Evolutionary conservation across 176 grass and related monocot species (phyloP), one percentile per base, ranked within the genome.

Genomic region (Rhipidocladum racemiflorum): DNA sequence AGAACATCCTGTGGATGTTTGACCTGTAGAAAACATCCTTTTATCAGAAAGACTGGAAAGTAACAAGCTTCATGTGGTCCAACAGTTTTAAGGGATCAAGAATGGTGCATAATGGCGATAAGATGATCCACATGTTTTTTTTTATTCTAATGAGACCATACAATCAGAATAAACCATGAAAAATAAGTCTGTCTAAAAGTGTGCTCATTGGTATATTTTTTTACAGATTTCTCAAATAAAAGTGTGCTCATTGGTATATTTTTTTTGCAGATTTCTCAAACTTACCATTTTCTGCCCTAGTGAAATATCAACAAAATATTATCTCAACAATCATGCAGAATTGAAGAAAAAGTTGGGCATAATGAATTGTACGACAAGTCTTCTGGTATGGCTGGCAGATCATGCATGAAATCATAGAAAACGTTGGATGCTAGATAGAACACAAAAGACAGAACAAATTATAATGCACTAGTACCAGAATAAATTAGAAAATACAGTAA

Each of bases 1-100:
- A 98, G 85, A 77, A 82, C 84, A 83, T 77, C 89, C 68, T 83
- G 70, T n/a, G 95, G 90, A 85, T 95, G 38, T 76, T 90, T 95
- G 13, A 98, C 90, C 95, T 98, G 86, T 69, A 80, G 36, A 84
- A 38, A 79, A 65, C 51, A 80, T 25, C 6, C 10, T 81, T 63
- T 54, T 29, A 56, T 88, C 66, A 91, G 59, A 35, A 76, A 42
- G 30, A 48, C 3, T 28, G 17, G 43, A 39, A 18, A n/a, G 8
- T 29, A 74, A 68, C 9, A 72, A 15, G 51, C 20, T 25, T n/a
- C 43, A 63, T 20, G 16, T 21, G n/a, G 9, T 42, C 0, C 17
- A 79, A 48, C 0, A 76, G 38, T 44, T 64, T 18, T 11, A 74
- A 55, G 48, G 71, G n/a, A 75, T 61, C 0, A 75, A 25, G 2